Base-by-base conservation (phyloP, 441 rosid genomes). In the Geranium incanum region DNA sequence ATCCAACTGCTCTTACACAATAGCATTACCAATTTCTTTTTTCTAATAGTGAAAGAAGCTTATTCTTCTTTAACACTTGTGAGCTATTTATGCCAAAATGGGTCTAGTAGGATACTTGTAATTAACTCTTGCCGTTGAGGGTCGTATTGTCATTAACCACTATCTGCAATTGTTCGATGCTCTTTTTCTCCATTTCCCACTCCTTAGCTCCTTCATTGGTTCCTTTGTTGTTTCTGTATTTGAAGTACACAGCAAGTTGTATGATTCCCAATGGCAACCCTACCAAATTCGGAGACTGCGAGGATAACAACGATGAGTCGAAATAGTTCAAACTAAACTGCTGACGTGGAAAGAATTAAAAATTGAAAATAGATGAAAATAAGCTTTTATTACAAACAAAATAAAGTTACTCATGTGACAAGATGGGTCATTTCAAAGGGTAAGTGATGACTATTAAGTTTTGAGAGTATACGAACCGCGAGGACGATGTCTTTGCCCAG, bases 261-360 rank as follows among this genome's bases (percentile, higher is more conserved):
- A 91, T 79, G 69, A 89, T 45, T 57, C 95, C 89, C 64, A 91
- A 74, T 16, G 95, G 97, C 70, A 78, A 60, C 8, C 92, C 96
- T 45, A 86, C 80, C 75, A 89, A 74, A 81, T 86, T 91, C 15
- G 97, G 98, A 21, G 92, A 77, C 97, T 93, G 85, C 82, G 64
- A 73, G 59, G 48, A 43, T 33, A 0, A 13, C 36, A 68, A 38
- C 69, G 28, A 45, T 28, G 68, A 4, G 66, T 57, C 15, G 45
- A n/a, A 33, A 39, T 28, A 68, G 52, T 69, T 36, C 45, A 28
- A 37, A 66, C 33, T 1, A 2, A 28, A 28, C 33, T 28, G 33
- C 3, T 28, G 33, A 28, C 33, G 33, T 28, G 3, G 1, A 2
- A 28, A 28, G 33, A 28, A 28, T 28, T 28, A 28, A 28, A 28